phyloP scores from a whole-genome alignment of 2,329 filamentous ascomycete species.

The Zelopaecilomyces penicillatus region DNA sequence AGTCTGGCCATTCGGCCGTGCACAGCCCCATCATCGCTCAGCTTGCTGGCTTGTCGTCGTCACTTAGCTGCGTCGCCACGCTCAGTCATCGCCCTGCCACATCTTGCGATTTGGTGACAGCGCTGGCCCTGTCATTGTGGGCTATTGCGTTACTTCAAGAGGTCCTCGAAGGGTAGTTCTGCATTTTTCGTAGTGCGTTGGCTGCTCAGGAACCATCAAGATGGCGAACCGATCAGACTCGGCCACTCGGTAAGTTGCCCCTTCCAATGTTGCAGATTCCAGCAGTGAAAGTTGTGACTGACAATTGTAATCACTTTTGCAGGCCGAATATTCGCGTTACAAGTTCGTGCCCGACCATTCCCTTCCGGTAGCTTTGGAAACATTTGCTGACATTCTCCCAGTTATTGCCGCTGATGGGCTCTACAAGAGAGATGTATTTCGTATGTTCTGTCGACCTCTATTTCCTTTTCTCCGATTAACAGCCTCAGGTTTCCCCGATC shows the following conservation, averaged over 20 bases:
- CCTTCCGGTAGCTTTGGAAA: not conserved
- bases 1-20: constrained; percentile 7
- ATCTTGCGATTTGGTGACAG: constrained; percentile 1
- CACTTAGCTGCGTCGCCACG: constrained; percentile 4
- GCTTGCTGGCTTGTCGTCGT: constrained; percentile 7
- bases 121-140: not conserved
- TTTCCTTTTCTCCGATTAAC: constrained; percentile 14
- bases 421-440: constrained; percentile 98
- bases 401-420: constrained; percentile 98
- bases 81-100: constrained; percentile 6
- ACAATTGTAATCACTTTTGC: constrained; percentile 31
- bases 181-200: constrained; percentile 8
- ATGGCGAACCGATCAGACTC: constrained; percentile 9
- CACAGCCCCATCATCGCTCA: constrained; percentile 10
- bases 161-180: constrained; percentile 5
- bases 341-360: constrained; percentile 49
- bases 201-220: not conserved
- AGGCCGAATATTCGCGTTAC: constrained; percentile 87
- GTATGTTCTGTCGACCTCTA: constrained; percentile 49
- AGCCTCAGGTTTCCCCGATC: constrained; percentile 80
- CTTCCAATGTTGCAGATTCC: not conserved
- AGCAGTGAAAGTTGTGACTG: not conserved
- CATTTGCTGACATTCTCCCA: constrained; percentile 30
- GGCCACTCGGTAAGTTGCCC: constrained; percentile 4
- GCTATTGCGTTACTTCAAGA: not conserved